Conservation (phyloP, 2,329 filamentous ascomycete species). For the Akanthomyces lecanii region DNA sequence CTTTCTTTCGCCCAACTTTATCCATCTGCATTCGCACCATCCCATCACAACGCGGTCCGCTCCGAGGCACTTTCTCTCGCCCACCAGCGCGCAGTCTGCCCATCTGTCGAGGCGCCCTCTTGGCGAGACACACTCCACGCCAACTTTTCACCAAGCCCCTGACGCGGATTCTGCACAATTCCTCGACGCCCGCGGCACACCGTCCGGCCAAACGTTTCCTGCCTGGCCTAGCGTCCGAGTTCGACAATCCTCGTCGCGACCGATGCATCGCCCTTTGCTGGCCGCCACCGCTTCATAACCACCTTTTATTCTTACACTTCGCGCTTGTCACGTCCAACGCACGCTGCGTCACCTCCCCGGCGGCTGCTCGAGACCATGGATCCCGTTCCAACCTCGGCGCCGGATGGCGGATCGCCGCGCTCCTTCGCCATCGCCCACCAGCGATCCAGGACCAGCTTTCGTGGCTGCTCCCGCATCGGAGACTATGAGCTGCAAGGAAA, state of each 20-base stretch:
- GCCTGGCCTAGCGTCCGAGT: not conserved
- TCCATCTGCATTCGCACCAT: not conserved
- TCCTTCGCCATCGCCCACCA: slow-evolving; percentile 54
- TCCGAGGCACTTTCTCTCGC: not conserved
- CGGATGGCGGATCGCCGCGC: slow-evolving; percentile 47
- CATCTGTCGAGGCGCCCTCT: not conserved
- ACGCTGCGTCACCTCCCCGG: not conserved
- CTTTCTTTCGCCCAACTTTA: slow-evolving; percentile 3
- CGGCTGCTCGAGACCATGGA: slow-evolving; percentile 26
- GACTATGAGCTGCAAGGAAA: slow-evolving; percentile 79
- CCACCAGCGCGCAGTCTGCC: not conserved
- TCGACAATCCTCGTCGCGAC: slow-evolving; percentile 3
- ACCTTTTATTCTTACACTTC: not conserved
- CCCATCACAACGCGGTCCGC: not conserved
- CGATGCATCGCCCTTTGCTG: not conserved
- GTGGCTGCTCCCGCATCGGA: slow-evolving; percentile 76
- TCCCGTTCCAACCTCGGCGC: slow-evolving; percentile 26
- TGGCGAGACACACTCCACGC: not conserved
- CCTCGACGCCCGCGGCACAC: not conserved
- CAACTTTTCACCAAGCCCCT: not conserved
- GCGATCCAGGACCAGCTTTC: slow-evolving; percentile 60
- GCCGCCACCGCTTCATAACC: not conserved
- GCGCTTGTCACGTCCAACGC: not conserved
- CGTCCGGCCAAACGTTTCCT: not conserved
- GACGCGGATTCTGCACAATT: not conserved